A percentile compares a stretch with the other conserved stretches of the same genome.
Evolutionary conservation across 2,329 filamentous ascomycete genomes (phyloP).

Genomic region (Colletotrichum tabaci): DNA sequence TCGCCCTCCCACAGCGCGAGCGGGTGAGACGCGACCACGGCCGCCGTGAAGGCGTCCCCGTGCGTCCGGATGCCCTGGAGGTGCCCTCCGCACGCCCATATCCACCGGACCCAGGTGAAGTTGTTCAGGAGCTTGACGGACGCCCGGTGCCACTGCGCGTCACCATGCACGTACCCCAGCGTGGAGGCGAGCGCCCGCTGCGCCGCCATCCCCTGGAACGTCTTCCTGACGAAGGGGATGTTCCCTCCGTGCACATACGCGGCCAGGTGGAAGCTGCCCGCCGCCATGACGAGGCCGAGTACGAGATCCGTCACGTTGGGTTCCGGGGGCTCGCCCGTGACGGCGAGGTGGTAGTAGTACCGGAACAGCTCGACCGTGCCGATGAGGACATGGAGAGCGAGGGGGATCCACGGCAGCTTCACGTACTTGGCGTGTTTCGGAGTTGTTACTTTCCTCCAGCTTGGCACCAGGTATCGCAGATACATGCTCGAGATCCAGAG

Average conservation of each 20-base stretch:
- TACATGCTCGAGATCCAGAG: constrained; percentile 10
- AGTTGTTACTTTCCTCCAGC: neutral
- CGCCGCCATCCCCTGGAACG: constrained; percentile 21
- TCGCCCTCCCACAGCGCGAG: constrained; percentile 34
- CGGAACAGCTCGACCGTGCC: constrained; percentile 8
- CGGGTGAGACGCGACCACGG: constrained; percentile 13
- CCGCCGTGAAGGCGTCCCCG: constrained; percentile 24
- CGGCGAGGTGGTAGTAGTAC: constrained; percentile 19
- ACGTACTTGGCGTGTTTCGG: constrained; percentile 13
- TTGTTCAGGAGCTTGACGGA: constrained; percentile 28
- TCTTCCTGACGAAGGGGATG: constrained; percentile 7
- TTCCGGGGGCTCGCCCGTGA: constrained; percentile 7
- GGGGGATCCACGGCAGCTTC: constrained; percentile 17
- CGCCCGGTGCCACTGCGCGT: constrained; percentile 31
- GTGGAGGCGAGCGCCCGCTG: constrained; percentile 23
- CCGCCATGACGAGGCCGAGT: neutral
- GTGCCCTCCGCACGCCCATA: neutral
- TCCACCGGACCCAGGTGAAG: constrained; percentile 29
- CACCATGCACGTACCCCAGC: constrained; percentile 22
- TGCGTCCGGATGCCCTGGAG: constrained; percentile 27
- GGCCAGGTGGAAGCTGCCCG: constrained; percentile 5
- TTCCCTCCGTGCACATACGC: constrained; percentile 12
- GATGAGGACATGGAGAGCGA: constrained; percentile 12
- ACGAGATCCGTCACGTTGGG: constrained; percentile 11
- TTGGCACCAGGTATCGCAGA: constrained; percentile 8